Conservation (phyloP, 2,329 filamentous ascomycete genomes). For the Colletotrichum gigasporum region DNA sequence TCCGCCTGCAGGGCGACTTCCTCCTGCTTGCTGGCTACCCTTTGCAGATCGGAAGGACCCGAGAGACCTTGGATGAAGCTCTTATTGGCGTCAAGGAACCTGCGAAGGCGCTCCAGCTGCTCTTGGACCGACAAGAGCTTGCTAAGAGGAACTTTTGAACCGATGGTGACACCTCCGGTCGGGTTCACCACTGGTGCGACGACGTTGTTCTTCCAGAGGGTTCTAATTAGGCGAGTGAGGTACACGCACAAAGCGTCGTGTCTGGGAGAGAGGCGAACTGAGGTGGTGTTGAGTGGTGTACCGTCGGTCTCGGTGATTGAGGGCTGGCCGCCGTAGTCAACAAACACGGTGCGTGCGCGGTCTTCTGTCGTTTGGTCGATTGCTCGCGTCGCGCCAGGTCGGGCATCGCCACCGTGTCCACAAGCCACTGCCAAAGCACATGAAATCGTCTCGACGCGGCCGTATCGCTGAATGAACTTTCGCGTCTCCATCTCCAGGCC, state of each 20-base stretch:
- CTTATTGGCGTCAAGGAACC: constrained; percentile 88
- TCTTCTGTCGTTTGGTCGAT: constrained; percentile 89
- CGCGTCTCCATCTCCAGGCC: constrained; percentile 84
- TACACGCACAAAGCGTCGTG: constrained; percentile 91
- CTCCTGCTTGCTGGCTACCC: constrained; percentile 83
- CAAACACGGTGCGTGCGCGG: constrained; percentile 85
- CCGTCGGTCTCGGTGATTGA: constrained; percentile 82
- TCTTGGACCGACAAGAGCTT: constrained; percentile 84
- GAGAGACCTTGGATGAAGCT: constrained; percentile 92
- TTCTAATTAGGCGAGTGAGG: constrained; percentile 85
- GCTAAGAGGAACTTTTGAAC: constrained; percentile 69
- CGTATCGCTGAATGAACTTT: constrained; percentile 86
- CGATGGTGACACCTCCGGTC: constrained; percentile 70
- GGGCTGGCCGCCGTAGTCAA: constrained; percentile 91
- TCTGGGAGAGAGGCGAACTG: constrained; percentile 85
- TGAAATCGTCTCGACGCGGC: constrained; percentile 87
- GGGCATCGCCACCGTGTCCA: constrained; percentile 83
- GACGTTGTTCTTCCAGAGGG: constrained; percentile 85
- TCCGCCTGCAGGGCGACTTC: constrained; percentile 93
- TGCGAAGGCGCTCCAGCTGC: constrained; percentile 79
- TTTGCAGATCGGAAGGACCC: constrained; percentile 86
- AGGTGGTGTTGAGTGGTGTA: constrained; percentile 77
- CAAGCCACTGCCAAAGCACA: constrained; percentile 94
- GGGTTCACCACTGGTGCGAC: constrained; percentile 63
- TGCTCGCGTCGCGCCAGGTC: constrained; percentile 77